Evolutionary conservation across 768 basidiomycete genomes (phyloP).

Genomic region (Daedaleopsis nitida): DNA sequence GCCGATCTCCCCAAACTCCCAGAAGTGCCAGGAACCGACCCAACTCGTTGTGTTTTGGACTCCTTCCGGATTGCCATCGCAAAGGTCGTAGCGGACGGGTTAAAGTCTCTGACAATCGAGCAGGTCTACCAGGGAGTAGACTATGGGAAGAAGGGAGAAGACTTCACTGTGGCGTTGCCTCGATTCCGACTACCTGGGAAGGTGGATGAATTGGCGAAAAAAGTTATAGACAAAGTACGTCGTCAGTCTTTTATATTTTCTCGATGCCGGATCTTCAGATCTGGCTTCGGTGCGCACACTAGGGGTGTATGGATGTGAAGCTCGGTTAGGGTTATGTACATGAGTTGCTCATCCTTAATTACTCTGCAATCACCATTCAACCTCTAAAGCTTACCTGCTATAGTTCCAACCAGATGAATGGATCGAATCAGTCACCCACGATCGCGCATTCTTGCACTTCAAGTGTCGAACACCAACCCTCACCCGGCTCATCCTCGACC

Average conservation of each 20-base stretch:
- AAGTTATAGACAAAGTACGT: constrained; percentile 69
- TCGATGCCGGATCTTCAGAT: neutral
- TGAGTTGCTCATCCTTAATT: too few relatives aligned
- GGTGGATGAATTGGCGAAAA: constrained; percentile 72
- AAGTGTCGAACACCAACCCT: constrained; percentile 66
- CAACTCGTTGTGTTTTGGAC: constrained; percentile 69
- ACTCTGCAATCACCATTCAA: too few relatives aligned
- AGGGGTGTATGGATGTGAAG: too few relatives aligned
- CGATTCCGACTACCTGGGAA: constrained; percentile 87
- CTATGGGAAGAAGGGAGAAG: constrained; percentile 91
- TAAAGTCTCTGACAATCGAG: constrained; percentile 67
- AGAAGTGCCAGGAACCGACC: constrained; percentile 52
- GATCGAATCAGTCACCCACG: constrained; percentile 66
- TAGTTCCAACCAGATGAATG: constrained; percentile 88
- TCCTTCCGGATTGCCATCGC: constrained; percentile 84
- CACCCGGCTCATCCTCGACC: constrained; percentile 64
- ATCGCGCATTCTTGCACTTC: constrained; percentile 86
- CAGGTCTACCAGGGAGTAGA: constrained; percentile 85
- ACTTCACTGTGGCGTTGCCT: constrained; percentile 91
- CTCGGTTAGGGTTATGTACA: too few relatives aligned
- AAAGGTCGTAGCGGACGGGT: constrained; percentile 61
- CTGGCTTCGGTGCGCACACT: neutral
- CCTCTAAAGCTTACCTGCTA: neutral
- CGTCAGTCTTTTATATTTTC: neutral
- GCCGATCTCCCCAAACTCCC: constrained; percentile 37